Base-by-base conservation (phyloP, 2,329 filamentous ascomycete species). In the Diaporthe vexans region DNA sequence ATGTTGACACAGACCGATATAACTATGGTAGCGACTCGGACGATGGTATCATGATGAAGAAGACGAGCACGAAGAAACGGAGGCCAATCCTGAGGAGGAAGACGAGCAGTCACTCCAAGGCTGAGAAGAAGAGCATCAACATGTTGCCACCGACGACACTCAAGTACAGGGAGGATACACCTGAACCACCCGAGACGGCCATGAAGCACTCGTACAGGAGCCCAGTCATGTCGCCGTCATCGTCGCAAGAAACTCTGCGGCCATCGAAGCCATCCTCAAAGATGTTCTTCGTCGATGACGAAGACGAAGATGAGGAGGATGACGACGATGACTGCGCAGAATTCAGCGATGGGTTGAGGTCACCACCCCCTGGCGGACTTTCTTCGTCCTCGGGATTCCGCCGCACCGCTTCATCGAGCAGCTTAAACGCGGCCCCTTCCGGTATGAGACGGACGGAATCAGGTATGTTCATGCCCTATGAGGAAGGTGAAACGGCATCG, bases 401-500 rank as follows among this genome's bases (percentile, higher is more conserved):
- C 51, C 85, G 87, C 73, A 86, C 88, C 26, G 79, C 84, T n/a
- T 89, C 89, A 33, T 83, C 86, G 54, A 82, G 82, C 79, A 88
- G 85, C 75, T 82, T 90, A n/a, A 82, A 81, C n/a, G 85, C 85
- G 26, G 88, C 90, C 74, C 85, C 88, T 57, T 85, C 83, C 24
- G 92, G 92, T 70, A 92, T 97, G 87, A 91, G 93, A 76, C 89
- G 95, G 78, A 97, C 94, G 26, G 88, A 91, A 68, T 97, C 94
- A 52, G 95, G 95, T 78, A 97, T 97, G 94, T 93, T 97, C 79
- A 95, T 97, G 93, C 94, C 95, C 10, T 93, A 92, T 78, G 94
- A 95, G 78, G 93, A 95, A 78, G 91, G 91, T 75, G 94, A 95
- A 77, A 86, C 83, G 81, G 88, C 88, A 75, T 90, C 86, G 79